Percentiles rank a stretch among this genome's conserved stretches.
phyloP scores from a whole-genome alignment of 2,329 filamentous ascomycete genomes.

The Akanthomyces uredinophilus region DNA sequence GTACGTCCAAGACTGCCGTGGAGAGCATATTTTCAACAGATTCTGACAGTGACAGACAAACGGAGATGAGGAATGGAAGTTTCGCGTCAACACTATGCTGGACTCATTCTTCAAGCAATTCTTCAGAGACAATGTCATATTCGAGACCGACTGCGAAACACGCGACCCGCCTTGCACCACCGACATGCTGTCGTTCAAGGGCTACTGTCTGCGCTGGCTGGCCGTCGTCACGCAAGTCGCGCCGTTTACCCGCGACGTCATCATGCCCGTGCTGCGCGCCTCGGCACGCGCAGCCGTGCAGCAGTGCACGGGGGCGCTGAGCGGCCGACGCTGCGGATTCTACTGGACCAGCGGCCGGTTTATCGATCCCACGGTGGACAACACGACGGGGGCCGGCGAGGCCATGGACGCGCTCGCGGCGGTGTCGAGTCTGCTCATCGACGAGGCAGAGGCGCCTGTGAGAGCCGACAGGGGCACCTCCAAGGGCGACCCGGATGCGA shows the following conservation, averaged over 20 bases:
- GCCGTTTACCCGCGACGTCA: slow-evolving; percentile 39
- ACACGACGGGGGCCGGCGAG: slow-evolving; percentile 53
- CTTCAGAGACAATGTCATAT: slow-evolving; percentile 51
- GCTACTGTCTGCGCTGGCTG: slow-evolving; percentile 47
- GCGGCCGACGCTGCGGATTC: slow-evolving; percentile 43
- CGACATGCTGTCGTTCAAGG: slow-evolving; percentile 56
- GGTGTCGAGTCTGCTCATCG: slow-evolving; percentile 45
- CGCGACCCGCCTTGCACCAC: slow-evolving; percentile 41
- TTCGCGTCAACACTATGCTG: slow-evolving; percentile 37
- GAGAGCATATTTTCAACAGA: not conserved
- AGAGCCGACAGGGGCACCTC: slow-evolving; percentile 46
- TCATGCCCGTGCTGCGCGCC: slow-evolving; percentile 41
- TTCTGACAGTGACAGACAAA: slow-evolving; percentile 16
- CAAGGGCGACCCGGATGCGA: slow-evolving; percentile 37
- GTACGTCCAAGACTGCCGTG: slow-evolving; percentile 22
- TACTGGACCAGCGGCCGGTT: slow-evolving; percentile 48
- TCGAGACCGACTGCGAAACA: slow-evolving; percentile 53
- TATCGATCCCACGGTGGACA: slow-evolving; percentile 43
- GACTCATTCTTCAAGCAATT: slow-evolving; percentile 39
- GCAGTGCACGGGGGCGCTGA: slow-evolving; percentile 42
- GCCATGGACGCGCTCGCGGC: slow-evolving; percentile 54
- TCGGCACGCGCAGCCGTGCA: slow-evolving; percentile 45
- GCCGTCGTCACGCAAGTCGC: slow-evolving; percentile 43
- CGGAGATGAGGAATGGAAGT: slow-evolving; percentile 43
- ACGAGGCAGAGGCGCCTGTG: slow-evolving; percentile 35